Base-by-base conservation (phyloP, 805 yeast species). In the Wickerhamiella musiphila region DNA sequence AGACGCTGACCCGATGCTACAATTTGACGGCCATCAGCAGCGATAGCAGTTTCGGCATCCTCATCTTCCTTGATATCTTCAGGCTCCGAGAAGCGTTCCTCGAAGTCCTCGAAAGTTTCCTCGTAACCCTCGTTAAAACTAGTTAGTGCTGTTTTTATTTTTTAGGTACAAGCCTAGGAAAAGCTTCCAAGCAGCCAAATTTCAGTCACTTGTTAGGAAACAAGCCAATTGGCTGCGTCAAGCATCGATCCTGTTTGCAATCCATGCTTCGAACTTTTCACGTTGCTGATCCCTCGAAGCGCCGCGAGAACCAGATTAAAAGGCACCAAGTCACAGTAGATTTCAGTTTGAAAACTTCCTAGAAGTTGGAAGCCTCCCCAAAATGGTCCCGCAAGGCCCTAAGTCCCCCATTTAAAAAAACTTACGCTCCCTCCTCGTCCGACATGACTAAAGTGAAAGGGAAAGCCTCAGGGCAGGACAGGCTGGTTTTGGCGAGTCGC, bases 81-180 rank as follows among this genome's bases (percentile, higher is more conserved):
- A 21, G 67, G 73, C 45, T 78, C 93, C 4, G 84, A 74, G 52
- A 73, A 73, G 47, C 78, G 82, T 39, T 77, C 93, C 40, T 73
- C 84, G 34, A 39, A 44, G 14, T 46, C 48, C 36, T 82, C 94
- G 53, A 76, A 78, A 47, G 83, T 93, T 44, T 71, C 92, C 45
- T 54, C 61, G 41, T 41, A 52, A 24, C 53, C 52, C 34, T 58
- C 61, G 45, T 78, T 75, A 57, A 72, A 77, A 19, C 66, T 61
- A 34, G 27, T 26, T 28, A 29, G 18, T 34, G 19, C 27, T 19
- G 26, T 10, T 14, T 14, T 28, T 23, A n/a, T n/a, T n/a, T n/a
- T n/a, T n/a, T n/a, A n/a, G n/a, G n/a, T n/a, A n/a, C n/a, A n/a
- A n/a, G n/a, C n/a, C n/a, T n/a, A n/a, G n/a, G n/a, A n/a, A n/a